Percentiles rank a stretch among this genome's conserved stretches.
Evolutionary conservation across 2,329 filamentous ascomycete genomes (phyloP).

Genomic region (Claviceps sp.): DNA sequence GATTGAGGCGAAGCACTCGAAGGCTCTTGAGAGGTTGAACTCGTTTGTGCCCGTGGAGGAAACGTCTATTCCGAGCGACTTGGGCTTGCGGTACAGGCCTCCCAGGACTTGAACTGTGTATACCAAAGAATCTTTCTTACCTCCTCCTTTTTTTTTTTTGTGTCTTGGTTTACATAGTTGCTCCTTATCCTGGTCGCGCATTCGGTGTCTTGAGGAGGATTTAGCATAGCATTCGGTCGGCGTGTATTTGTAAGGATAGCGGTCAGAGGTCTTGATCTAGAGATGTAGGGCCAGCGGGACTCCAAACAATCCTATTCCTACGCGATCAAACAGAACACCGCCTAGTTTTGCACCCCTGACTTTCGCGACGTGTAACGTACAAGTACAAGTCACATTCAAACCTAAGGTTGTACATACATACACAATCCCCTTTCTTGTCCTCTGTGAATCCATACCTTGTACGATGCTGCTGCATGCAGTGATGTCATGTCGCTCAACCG

Average conservation of each 20-base stretch:
- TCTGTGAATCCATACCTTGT: too few relatives aligned
- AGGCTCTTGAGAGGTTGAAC: slow-evolving; percentile 19
- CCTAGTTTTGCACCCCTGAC: too few relatives aligned
- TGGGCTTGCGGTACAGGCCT: slow-evolving; percentile 12
- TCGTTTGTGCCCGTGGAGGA: slow-evolving; percentile 22
- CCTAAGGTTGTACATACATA: too few relatives aligned
- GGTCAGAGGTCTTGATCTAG: too few relatives aligned
- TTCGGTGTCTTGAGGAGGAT: not conserved
- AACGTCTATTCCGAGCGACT: slow-evolving; percentile 16
- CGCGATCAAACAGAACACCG: too few relatives aligned
- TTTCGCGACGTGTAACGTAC: too few relatives aligned
- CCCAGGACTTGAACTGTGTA: not conserved
- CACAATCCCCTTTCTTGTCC: too few relatives aligned
- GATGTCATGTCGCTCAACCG: too few relatives aligned
- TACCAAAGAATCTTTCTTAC: not conserved
- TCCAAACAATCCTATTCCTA: too few relatives aligned
- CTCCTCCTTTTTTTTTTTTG: not conserved
- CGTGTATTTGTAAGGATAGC: not conserved
- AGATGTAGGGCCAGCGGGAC: not conserved
- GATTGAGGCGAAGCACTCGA: slow-evolving; percentile 53
- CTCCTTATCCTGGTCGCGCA: too few relatives aligned
- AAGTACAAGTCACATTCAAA: too few relatives aligned
- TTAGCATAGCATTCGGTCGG: slow-evolving; percentile 5
- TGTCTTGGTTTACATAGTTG: not conserved
- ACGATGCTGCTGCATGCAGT: too few relatives aligned